Evolutionary conservation across 2,329 filamentous ascomycete genomes (phyloP).

Genomic region (Aureobasidium sp.): DNA sequence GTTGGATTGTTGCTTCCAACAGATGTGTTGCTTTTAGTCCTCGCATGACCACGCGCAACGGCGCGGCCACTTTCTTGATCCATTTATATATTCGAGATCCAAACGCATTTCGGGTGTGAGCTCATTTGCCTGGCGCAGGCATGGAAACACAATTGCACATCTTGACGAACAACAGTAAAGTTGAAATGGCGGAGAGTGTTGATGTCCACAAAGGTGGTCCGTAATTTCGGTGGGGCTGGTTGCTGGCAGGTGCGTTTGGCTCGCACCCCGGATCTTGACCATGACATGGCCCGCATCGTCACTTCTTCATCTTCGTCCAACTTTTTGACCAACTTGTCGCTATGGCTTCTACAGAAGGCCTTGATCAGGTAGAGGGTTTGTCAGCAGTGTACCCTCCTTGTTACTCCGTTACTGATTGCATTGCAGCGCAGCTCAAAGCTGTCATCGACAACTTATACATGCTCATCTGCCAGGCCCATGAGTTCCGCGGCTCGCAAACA

Average conservation of each 20-base stretch:
- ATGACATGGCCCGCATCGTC: background rate
- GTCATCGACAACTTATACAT: conserved; percentile 56
- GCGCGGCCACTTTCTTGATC: conserved; percentile 3
- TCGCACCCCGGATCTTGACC: background rate
- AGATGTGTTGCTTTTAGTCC: conserved; percentile 6
- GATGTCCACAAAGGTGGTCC: background rate
- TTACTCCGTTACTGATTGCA: background rate
- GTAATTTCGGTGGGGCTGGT: conserved; percentile 3
- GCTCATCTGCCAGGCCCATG: conserved; percentile 49
- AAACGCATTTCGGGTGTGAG: background rate
- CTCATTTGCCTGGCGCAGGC: background rate
- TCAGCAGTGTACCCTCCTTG: background rate
- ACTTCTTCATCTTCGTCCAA: background rate
- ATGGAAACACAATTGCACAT: background rate
- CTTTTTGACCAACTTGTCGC: background rate
- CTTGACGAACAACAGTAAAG: background rate
- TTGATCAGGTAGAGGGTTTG: conserved; percentile 26
- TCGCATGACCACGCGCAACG: background rate
- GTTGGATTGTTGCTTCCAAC: background rate
- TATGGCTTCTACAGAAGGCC: conserved; percentile 20
- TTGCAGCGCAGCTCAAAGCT: conserved; percentile 46
- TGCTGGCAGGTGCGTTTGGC: conserved; percentile 1
- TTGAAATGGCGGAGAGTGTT: background rate
- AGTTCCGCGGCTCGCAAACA: conserved; percentile 49
- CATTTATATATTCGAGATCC: background rate